A percentile compares a stretch with the other conserved stretches of the same genome.
phyloP scores from a whole-genome alignment of 768 basidiomycete genomes.

The Thelephora ganbajun region DNA sequence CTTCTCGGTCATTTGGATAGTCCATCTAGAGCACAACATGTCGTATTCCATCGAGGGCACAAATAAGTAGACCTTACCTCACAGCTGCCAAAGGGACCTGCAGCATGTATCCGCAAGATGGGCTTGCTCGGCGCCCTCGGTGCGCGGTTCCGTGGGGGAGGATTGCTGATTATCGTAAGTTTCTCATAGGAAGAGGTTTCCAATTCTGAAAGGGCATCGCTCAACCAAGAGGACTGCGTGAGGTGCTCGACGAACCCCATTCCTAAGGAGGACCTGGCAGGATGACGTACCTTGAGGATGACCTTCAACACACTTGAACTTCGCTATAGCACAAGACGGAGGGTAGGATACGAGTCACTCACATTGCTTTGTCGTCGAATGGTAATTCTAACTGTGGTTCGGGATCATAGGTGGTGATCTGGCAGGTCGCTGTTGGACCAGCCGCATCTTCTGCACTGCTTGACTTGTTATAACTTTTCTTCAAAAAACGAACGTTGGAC shows the following conservation, averaged over 20 bases:
- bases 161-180: conserved; percentile 71
- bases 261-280: not conserved
- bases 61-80: conserved; percentile 35
- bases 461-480: not conserved
- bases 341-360: conserved; percentile 10
- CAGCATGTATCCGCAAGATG: conserved; percentile 68
- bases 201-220: conserved; percentile 83
- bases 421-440: conserved; percentile 79
- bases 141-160: conserved; percentile 24
- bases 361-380: conserved; percentile 59
- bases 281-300: conserved; percentile 58
- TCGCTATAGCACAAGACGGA: not conserved
- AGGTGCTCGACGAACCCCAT: not conserved
- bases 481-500: not conserved
- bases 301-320: conserved; percentile 52
- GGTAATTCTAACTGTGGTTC: conserved; percentile 71
- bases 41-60: not conserved
- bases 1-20: conserved; percentile 85
- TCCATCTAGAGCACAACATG: conserved; percentile 55
- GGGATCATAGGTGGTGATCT: conserved; percentile 74
- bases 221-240: conserved; percentile 74
- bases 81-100: conserved; percentile 72
- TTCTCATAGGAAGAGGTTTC: conserved; percentile 72
- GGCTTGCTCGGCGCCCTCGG: conserved; percentile 26
- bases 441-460: conserved; percentile 60